phyloP scores from a whole-genome alignment of 352 stramenopile species.

The Pythium myriotylum region DNA sequence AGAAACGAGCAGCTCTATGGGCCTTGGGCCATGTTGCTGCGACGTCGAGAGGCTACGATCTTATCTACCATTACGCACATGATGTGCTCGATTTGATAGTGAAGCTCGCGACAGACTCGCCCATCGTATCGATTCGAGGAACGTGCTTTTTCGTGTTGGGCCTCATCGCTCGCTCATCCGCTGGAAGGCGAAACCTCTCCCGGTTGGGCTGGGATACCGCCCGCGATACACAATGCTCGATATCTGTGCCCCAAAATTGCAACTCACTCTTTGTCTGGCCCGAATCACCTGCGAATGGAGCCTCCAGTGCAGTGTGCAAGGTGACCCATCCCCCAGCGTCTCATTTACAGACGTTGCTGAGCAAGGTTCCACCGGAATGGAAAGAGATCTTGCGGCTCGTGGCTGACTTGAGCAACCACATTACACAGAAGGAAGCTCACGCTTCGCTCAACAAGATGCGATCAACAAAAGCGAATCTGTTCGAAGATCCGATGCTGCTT shows the following conservation, averaged over 20 bases:
- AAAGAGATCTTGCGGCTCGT: conserved; percentile 78
- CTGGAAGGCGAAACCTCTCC: conserved; percentile 62
- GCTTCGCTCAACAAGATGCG: conserved; percentile 84
- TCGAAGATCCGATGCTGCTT: conserved; percentile 83
- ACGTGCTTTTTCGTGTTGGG: conserved; percentile 89
- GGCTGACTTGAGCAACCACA: conserved; percentile 87
- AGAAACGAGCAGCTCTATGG: conserved; percentile 87
- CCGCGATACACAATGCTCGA: conserved; percentile 69
- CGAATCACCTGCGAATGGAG: conserved; percentile 26
- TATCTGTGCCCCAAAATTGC: conserved; percentile 81
- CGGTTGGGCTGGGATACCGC: conserved; percentile 81
- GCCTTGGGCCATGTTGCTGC: conserved; percentile 82
- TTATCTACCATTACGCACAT: conserved; percentile 79
- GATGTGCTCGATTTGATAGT: conserved; percentile 87
- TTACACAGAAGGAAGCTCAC: conserved; percentile 89
- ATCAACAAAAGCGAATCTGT: conserved; percentile 65
- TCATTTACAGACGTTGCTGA: conserved; percentile 64
- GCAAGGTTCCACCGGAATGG: conserved; percentile 75
- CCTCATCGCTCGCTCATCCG: conserved; percentile 66
- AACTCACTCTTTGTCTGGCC: conserved; percentile 85
- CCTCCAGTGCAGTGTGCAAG: conserved; percentile 32
- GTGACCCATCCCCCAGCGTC: conserved; percentile 66
- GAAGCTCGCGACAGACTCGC: conserved; percentile 83
- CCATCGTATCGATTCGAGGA: conserved; percentile 81
- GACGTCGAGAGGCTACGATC: conserved; percentile 75